A percentile compares a stretch with the other conserved stretches of the same genome.
phyloP scores from a whole-genome alignment of 192 early-diverging fungal genomes.

The Gonapodya prolifera region DNA sequence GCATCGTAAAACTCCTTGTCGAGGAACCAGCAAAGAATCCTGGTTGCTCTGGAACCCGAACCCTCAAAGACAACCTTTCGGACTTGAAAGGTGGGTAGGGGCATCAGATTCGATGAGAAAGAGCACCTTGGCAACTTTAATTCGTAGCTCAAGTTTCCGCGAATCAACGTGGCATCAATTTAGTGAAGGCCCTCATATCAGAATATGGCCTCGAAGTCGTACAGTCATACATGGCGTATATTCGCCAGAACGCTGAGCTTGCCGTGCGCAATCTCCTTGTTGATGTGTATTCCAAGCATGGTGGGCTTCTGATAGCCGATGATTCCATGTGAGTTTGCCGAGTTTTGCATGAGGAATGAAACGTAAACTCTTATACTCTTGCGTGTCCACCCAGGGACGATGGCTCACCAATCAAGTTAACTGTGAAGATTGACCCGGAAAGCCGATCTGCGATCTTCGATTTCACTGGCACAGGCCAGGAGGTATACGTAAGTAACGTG shows the following conservation, averaged over 20 bases:
- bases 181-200: conserved; percentile 64
- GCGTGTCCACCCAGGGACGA: conserved; percentile 47
- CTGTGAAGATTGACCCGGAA: conserved; percentile 54
- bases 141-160: conserved; percentile 92
- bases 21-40: conserved; percentile 72
- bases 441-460: conserved; percentile 77
- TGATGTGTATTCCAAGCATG: conserved; percentile 28
- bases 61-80: conserved; percentile 79
- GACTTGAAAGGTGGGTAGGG: conserved; percentile 51
- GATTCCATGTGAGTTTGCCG: not conserved
- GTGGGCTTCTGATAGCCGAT: conserved; percentile 9
- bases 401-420: conserved; percentile 67
- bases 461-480: conserved; percentile 78
- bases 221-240: conserved; percentile 90
- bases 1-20: conserved; percentile 56
- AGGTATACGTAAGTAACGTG: conserved; percentile 40
- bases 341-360: too few species aligned
- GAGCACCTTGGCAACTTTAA: not conserved
- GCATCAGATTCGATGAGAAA: not conserved
- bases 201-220: conserved; percentile 80
- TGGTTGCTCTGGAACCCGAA: conserved; percentile 79
- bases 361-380: not conserved
- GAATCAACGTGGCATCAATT: conserved; percentile 80
- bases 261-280: conserved; percentile 72
- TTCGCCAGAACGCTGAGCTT: conserved; percentile 75